phyloP scores from a whole-genome alignment of 164 flowering plant genomes.

The Berberis thunbergii region DNA sequence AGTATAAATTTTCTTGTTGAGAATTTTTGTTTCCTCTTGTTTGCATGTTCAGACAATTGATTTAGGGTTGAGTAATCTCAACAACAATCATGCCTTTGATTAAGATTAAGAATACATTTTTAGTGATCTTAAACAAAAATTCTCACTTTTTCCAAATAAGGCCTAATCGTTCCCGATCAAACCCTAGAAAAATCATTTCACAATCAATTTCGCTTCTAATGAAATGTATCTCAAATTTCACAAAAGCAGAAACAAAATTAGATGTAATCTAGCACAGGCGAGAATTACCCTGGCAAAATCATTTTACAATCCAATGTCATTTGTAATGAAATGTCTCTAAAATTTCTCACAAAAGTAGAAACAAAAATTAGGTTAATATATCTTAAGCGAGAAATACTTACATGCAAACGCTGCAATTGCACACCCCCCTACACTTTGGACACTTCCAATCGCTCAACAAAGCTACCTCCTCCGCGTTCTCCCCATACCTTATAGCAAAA shows the following conservation, averaged over 20 bases:
- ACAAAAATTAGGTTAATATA: not conserved
- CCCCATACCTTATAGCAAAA: constrained; percentile 56
- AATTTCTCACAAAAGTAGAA: not conserved
- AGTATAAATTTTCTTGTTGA: too few species aligned
- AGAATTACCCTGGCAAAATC: not conserved
- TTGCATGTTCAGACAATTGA: too few species aligned
- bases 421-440: constrained; percentile 77
- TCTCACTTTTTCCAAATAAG: not conserved
- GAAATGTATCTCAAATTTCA: too few species aligned
- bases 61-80: too few species aligned
- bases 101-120: too few species aligned
- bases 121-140: too few species aligned
- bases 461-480: constrained; percentile 59
- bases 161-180: not conserved
- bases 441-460: constrained; percentile 52
- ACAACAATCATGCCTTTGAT: too few species aligned
- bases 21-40: too few species aligned
- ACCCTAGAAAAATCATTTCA: not conserved
- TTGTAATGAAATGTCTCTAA: not conserved
- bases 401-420: constrained; percentile 94
- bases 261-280: too few species aligned
- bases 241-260: too few species aligned
- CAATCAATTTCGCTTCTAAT: too few species aligned
- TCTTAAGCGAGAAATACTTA: constrained; percentile 18
- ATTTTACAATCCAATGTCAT: too few species aligned